These are phyloP conservation scores for Acmispon strigosus DNA, from an alignment of 306 rosid genomes.

Conservation along the genomic window DNA sequence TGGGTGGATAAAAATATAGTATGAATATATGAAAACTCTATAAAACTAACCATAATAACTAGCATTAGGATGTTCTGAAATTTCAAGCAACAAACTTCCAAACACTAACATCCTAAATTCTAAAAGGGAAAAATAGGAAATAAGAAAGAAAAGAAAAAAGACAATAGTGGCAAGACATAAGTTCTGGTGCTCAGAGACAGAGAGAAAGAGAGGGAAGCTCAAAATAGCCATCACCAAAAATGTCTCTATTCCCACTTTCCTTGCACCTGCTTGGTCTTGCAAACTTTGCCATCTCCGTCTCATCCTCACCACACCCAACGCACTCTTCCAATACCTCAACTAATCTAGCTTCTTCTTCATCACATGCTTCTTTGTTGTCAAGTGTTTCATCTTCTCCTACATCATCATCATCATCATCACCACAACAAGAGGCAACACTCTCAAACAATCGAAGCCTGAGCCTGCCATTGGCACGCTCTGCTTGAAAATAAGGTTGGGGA, in stretches of 20 bases:
- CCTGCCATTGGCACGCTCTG: slow-evolving; percentile 58
- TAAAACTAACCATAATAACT: slow-evolving; percentile 46
- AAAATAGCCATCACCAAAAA: slow-evolving; percentile 42
- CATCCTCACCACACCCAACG: slow-evolving; percentile 31
- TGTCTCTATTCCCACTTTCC: slow-evolving; percentile 49
- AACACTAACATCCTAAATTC: background rate
- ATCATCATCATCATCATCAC: background rate
- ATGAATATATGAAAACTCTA: too few species aligned
- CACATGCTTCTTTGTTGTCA: background rate
- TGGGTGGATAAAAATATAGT: too few species aligned
- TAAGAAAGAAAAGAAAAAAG: background rate
- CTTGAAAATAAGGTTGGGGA: slow-evolving; percentile 31
- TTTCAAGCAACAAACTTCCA: slow-evolving; percentile 25
- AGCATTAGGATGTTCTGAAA: slow-evolving; percentile 30
- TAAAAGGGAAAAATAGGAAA: background rate
- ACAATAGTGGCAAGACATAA: background rate
- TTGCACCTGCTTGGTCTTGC: slow-evolving; percentile 54
- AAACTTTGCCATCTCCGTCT: slow-evolving; percentile 31
- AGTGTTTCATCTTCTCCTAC: background rate
- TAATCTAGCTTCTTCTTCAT: slow-evolving; percentile 13
- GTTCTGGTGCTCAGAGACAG: slow-evolving; percentile 8
- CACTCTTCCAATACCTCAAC: slow-evolving; percentile 27
- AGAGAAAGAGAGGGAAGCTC: slow-evolving; percentile 18
- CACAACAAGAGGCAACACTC: background rate
- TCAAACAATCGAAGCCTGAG: slow-evolving; percentile 42